Percentiles rank a stretch among this genome's conserved stretches.
Evolutionary conservation across 176 grass and related monocot species (phyloP).

Genomic region (Rhynchospora breviuscula): DNA sequence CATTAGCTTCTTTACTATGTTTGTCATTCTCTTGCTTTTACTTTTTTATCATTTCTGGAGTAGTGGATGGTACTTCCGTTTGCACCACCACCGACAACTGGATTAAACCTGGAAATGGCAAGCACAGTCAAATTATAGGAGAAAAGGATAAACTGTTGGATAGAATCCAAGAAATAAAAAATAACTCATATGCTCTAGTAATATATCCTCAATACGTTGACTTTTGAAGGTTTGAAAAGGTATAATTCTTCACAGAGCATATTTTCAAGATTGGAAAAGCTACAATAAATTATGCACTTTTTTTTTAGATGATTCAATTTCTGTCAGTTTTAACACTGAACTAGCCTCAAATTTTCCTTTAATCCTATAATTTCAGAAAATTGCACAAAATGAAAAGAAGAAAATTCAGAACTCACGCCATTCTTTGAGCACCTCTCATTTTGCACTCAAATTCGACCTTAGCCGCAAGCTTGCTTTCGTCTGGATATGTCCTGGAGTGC

Average conservation of each 20-base stretch:
- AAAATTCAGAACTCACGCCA: slow-evolving; percentile 64
- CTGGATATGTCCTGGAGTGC: slow-evolving; percentile 58
- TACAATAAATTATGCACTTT: background rate
- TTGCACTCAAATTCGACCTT: slow-evolving; percentile 93
- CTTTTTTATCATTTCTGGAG: slow-evolving; percentile 79
- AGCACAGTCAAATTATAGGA: background rate
- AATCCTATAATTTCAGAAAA: slow-evolving; percentile 2
- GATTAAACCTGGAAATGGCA: slow-evolving; percentile 72
- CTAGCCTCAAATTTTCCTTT: background rate
- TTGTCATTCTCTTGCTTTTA: slow-evolving; percentile 25
- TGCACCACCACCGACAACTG: slow-evolving; percentile 73
- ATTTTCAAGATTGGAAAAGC: background rate
- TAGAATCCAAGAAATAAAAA: background rate
- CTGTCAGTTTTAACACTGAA: background rate
- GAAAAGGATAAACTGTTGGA: background rate
- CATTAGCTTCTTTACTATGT: slow-evolving; percentile 2
- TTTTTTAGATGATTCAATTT: background rate
- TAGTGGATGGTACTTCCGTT: slow-evolving; percentile 96
- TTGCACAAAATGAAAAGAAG: slow-evolving; percentile 1
- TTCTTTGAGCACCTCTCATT: slow-evolving; percentile 96
- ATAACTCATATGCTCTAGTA: background rate
- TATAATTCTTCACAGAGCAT: background rate
- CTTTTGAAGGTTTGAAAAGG: background rate
- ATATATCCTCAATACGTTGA: background rate
- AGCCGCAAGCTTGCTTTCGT: slow-evolving; percentile 76